Evolutionary conservation across 768 basidiomycete genomes (phyloP).

Genomic region (Podaxis pistillaris): DNA sequence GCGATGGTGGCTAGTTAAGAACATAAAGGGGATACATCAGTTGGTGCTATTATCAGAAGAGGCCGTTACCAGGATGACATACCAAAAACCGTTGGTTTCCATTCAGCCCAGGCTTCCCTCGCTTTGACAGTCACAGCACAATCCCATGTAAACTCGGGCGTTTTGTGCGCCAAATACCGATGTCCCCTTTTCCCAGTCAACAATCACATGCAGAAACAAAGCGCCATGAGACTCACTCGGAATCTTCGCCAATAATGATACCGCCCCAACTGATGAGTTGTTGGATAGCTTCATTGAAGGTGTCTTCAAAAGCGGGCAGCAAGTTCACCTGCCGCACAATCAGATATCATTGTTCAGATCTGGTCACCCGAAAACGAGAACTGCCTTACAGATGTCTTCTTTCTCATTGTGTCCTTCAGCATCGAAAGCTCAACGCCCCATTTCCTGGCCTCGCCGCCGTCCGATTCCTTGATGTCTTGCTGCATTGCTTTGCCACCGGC

Average conservation of each 20-base stretch:
- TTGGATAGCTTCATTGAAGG: conserved; percentile 77
- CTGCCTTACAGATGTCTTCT: conserved; percentile 51
- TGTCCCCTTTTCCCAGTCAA: conserved; percentile 46
- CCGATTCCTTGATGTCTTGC: conserved; percentile 36
- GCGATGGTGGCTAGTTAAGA: conserved; percentile 30
- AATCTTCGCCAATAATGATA: conserved; percentile 62
- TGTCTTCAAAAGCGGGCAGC: conserved; percentile 60
- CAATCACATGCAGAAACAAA: conserved; percentile 14
- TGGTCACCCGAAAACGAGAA: conserved; percentile 3
- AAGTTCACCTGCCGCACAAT: conserved; percentile 46
- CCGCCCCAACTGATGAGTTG: conserved; percentile 75
- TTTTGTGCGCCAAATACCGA: conserved; percentile 75
- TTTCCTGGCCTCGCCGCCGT: conserved; percentile 69
- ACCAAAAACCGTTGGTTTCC: conserved; percentile 67
- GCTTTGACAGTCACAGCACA: conserved; percentile 67
- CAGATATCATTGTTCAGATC: conserved; percentile 7
- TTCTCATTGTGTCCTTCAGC: conserved; percentile 56
- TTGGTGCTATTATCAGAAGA: conserved; percentile 18
- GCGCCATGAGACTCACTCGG: conserved; percentile 46
- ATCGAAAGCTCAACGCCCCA: conserved; percentile 70
- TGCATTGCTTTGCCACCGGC: conserved; percentile 39
- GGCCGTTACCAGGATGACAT: conserved; percentile 20
- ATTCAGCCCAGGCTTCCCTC: conserved; percentile 66
- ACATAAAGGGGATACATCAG: conserved; percentile 16
- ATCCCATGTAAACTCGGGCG: conserved; percentile 61